Evolutionary conservation across 345 rosid species (phyloP).

Genomic region (Acer yangbiense): DNA sequence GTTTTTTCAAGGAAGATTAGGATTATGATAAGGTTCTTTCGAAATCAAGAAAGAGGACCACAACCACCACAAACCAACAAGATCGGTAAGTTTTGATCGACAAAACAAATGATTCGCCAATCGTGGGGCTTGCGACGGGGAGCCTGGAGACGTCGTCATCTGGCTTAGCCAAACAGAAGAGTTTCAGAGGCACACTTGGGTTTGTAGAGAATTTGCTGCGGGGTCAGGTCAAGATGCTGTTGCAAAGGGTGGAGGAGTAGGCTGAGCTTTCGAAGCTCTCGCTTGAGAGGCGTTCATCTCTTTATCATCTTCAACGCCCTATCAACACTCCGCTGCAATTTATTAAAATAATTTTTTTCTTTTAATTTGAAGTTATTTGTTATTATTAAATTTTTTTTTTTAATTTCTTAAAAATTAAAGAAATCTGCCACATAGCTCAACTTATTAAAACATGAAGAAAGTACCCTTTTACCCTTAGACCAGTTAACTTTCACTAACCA

Average conservation of each 20-base stretch:
- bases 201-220: constrained; percentile 91
- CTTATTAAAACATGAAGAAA: too few species aligned
- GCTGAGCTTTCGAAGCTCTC: constrained; percentile 52
- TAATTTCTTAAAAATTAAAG: too few species aligned
- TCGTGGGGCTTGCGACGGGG: constrained; percentile 70
- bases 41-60: constrained; percentile 42
- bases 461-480: too few species aligned
- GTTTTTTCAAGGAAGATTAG: constrained; percentile 41
- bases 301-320: constrained; percentile 29
- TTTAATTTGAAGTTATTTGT: too few species aligned
- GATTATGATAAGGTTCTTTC: constrained; percentile 38
- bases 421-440: too few species aligned
- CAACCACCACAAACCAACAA: constrained; percentile 31
- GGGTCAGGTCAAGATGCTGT: constrained; percentile 76
- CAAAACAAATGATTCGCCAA: constrained; percentile 88
- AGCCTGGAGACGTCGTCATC: constrained; percentile 58
- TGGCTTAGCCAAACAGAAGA: constrained; percentile 42
- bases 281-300: constrained; percentile 45
- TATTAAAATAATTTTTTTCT: too few species aligned
- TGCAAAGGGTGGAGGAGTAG: constrained; percentile 77
- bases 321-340: constrained; percentile 48
- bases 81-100: constrained; percentile 63
- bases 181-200: constrained; percentile 52
- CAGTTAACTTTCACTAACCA: too few species aligned
- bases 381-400: too few species aligned